Conservation (phyloP, 495 filamentous ascomycete species). For the Podospora tetraspora region DNA sequence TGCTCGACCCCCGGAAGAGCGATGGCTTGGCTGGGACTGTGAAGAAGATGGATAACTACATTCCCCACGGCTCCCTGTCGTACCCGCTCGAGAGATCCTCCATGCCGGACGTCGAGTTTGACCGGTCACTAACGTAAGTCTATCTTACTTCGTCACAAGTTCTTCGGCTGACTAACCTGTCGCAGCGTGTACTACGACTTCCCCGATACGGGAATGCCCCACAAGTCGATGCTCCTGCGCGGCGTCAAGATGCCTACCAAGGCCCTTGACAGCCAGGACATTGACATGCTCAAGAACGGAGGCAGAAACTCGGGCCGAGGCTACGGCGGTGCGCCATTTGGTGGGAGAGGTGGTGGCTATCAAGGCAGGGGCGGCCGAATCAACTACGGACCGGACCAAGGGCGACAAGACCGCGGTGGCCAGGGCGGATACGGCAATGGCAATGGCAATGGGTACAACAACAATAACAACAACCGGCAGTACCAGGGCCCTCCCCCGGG, state of each 20-base stretch:
- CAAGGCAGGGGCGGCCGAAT: conserved; percentile 32
- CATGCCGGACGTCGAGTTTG: conserved; percentile 74
- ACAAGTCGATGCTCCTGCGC: conserved; percentile 92
- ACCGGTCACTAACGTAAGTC: conserved; percentile 73
- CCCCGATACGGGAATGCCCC: conserved; percentile 60
- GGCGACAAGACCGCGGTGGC: conserved; percentile 17
- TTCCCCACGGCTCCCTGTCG: conserved; percentile 59
- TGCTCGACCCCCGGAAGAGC: conserved; percentile 66
- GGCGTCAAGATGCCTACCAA: conserved; percentile 68
- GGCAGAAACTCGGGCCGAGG: conserved; percentile 54
- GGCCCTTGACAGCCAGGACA: conserved; percentile 67
- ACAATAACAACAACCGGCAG: conserved; percentile 25
- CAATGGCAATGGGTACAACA: conserved; percentile 25
- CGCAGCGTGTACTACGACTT: conserved; percentile 77
- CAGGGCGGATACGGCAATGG: conserved; percentile 17
- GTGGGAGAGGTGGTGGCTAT: conserved; percentile 18
- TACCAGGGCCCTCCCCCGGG: conserved; percentile 34
- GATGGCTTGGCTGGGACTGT: conserved; percentile 75
- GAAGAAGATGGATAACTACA: conserved; percentile 71
- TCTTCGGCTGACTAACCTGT: conserved; percentile 13
- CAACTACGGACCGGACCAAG: conserved; percentile 37
- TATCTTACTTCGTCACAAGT: conserved; percentile 14
- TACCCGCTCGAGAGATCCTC: conserved; percentile 58
- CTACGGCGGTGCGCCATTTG: conserved; percentile 40
- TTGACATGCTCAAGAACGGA: conserved; percentile 59